Conservation (phyloP, 2,329 filamentous ascomycete species). For the Dactylellina parvicollis region DNA sequence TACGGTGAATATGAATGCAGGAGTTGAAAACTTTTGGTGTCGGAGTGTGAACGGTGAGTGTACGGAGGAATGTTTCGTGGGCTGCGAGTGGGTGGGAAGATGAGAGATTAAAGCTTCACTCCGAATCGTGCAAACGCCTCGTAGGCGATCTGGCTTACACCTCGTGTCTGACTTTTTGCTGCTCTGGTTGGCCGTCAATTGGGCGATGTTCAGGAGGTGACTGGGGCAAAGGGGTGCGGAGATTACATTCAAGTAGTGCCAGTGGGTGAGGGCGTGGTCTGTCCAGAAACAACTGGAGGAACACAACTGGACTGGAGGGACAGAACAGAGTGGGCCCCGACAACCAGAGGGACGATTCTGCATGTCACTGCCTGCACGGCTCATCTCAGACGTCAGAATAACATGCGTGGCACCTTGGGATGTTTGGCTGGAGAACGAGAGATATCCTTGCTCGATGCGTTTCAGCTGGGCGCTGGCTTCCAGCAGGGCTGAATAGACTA, state of each 20-base stretch:
- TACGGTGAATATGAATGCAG: slow-evolving; percentile 16
- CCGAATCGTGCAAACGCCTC: not conserved
- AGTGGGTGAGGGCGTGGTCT: not conserved
- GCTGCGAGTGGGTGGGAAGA: not conserved
- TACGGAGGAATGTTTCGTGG: not conserved
- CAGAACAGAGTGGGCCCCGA: not conserved
- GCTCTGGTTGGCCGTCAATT: not conserved
- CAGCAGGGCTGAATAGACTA: slow-evolving; percentile 25
- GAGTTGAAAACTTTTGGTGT: too few relatives aligned
- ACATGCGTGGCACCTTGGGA: slow-evolving; percentile 11
- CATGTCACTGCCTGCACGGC: not conserved
- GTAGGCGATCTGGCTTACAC: slow-evolving; percentile 11
- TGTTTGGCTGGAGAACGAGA: too few relatives aligned
- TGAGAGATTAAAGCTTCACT: not conserved
- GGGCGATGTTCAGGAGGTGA: slow-evolving; percentile 5
- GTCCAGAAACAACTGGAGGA: not conserved
- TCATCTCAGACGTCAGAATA: slow-evolving; percentile 3
- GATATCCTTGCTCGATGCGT: not conserved
- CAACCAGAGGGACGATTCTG: too few relatives aligned
- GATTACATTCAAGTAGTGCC: slow-evolving; percentile 1
- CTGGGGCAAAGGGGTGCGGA: not conserved
- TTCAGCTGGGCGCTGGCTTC: slow-evolving; percentile 18
- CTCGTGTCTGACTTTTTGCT: not conserved
- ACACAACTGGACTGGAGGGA: not conserved
- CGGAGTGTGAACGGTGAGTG: not conserved